Evolutionary conservation across 2,329 filamentous ascomycete species (phyloP), one percentile per base, ranked within the genome.

Genomic region (Orbilia quercus): DNA sequence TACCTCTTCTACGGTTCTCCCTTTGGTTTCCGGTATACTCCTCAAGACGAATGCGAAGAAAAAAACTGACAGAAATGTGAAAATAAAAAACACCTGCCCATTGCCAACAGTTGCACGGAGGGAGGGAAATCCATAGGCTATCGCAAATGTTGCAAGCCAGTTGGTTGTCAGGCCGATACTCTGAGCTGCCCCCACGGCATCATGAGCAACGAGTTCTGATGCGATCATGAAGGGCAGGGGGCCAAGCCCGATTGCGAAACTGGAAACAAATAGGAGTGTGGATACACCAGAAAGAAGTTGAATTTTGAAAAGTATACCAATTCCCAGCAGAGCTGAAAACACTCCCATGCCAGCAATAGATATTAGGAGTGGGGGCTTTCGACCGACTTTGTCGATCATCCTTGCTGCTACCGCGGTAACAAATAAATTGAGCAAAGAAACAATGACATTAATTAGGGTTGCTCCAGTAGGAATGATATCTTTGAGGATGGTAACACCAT

Each of bases 221-320:
- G 93, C 90, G 50, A 99, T 85, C 76, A 98, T 96, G 80, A 98
- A 99, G 0, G 95, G 95, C 0, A 99, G 91, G 0, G 95, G 95
- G 0, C 95, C 95, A 0, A 99, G 85, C 0, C 95, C 95, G 12
- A 96, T 86, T 0, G 91, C 95, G 77, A 97, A 99, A 78, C 90
- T 92, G 2, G 87, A 89, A 1, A 98, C 95, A 78, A 98, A 99
- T 23, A 90, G 82, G 9, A 97, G 84, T 0, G 96, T 92, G 0
- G 91, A 88, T 0, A 96, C 79, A 0, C 92, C 93, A 0, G 92
- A 96, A 11, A 97, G 82, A 1, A 91, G 82, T 78, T 93, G 90
- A 76, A 90, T 81, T 23, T 86, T 85, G 75, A 87, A 87, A 51
- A 90, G 85, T 70, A 99, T 96, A 1, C 91, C 91, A 3, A 96